Base-by-base conservation (phyloP, 306 rosid genomes). In the Alnus rubra region DNA sequence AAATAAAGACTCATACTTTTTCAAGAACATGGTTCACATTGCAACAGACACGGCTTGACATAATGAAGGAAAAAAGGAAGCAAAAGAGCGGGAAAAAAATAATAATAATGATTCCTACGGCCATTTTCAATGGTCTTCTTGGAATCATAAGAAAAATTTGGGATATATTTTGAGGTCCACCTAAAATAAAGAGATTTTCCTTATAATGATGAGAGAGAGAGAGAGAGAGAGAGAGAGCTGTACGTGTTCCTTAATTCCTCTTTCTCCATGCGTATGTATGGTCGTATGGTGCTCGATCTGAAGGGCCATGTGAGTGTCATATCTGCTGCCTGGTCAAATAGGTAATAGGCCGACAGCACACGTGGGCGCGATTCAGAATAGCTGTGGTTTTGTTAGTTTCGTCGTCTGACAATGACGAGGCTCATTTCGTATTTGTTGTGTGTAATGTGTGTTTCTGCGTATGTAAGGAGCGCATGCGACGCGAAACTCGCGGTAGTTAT, bases 261-360 rank as follows among this genome's bases (percentile, higher is more conserved):
- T 33, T 14, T 10, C 12, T 59, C 45, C 0, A 42, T 42, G 45
- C 7, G 7, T 5, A 42, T 42, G 45, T 5, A 0, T 42, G 45
- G 7, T 1, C 37, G 23, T 23, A 28, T 33, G 47, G 47, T 9
- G 6, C 30, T 16, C 30, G 60, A 70, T 42, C 37, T 55, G 37
- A 13, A 49, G 65, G 55, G 56, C 65, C 49, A 52, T 2, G n/a
- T 48, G 68, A 23, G 73, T 37, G 73, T 67, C 73, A 39, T 28
- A 60, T 59, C 48, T 18, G 49, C 51, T 76, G 70, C 81, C 82
- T 37, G 74, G 76, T 84, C 84, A 50, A 74, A 72, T 72, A 14
- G 74, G 77, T 59, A 50, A 47, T n/a, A 28, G 52, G 83, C 84
- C 79, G 81, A 80, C 84, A 84, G 3, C 42, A 45, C 69, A 73